Evolutionary conservation across 208 protist species (phyloP).

Genomic region (Endotrypanum monterogeii): DNA sequence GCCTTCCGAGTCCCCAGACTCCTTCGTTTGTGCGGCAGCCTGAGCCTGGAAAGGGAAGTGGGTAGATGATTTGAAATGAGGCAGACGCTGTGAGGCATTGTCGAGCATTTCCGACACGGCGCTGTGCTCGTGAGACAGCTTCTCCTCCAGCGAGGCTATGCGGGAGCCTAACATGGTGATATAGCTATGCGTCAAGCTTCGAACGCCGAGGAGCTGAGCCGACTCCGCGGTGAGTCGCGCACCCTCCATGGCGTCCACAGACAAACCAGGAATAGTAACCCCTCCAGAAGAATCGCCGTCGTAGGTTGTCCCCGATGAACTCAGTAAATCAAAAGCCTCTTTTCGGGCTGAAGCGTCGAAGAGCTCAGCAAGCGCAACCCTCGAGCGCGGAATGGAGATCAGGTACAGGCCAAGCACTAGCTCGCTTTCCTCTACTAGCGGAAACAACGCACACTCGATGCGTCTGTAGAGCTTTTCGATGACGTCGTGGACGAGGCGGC

Average conservation of each 20-base stretch:
- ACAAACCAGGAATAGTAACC: neutral
- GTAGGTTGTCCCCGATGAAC: neutral
- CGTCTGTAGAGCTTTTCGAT: conserved; percentile 45
- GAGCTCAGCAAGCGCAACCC: conserved; percentile 28
- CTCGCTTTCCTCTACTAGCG: conserved; percentile 72
- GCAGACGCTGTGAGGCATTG: conserved; percentile 24
- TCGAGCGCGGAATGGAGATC: conserved; percentile 43
- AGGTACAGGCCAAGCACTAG: conserved; percentile 73
- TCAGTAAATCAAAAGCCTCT: neutral
- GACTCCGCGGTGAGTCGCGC: conserved; percentile 26
- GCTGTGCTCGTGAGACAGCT: conserved; percentile 15
- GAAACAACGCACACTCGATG: conserved; percentile 48
- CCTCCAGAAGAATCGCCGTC: neutral
- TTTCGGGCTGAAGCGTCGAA: conserved; percentile 23
- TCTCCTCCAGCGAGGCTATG: conserved; percentile 16
- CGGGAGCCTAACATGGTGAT: conserved; percentile 32
- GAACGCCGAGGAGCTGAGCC: conserved; percentile 22
- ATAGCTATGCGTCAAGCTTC: conserved; percentile 32
- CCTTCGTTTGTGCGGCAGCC: neutral
- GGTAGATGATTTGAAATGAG: conserved; percentile 35
- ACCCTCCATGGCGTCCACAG: conserved; percentile 10
- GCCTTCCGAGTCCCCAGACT: neutral
- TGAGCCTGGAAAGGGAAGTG: conserved; percentile 41
- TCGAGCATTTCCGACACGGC: conserved; percentile 19
- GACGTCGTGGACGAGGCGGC: conserved; percentile 48